A percentile compares a stretch with the other conserved stretches of the same genome.
phyloP scores from a whole-genome alignment of 306 rosid genomes.

The Inga leiocalycina region DNA sequence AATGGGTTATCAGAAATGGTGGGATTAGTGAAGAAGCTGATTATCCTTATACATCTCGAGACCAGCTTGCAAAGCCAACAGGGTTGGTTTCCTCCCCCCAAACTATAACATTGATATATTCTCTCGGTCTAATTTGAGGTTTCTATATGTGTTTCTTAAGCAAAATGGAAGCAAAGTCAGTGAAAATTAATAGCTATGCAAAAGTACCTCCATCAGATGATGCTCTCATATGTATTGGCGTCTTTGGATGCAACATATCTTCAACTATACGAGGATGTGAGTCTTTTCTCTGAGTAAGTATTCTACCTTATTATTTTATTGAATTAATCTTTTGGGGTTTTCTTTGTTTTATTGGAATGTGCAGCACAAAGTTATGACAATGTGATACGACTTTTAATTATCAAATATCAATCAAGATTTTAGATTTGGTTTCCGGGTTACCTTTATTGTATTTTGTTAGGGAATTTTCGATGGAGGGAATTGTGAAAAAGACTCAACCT shows the following conservation, averaged over 20 bases:
- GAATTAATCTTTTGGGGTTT: background rate
- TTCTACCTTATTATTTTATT: background rate
- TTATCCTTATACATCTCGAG: background rate
- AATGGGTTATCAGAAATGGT: background rate
- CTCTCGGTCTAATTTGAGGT: background rate
- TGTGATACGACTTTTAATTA: too few species aligned
- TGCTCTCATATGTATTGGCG: slow-evolving; percentile 38
- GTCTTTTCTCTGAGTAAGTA: background rate
- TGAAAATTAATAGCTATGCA: slow-evolving; percentile 42
- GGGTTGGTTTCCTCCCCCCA: background rate
- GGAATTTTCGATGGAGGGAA: slow-evolving; percentile 38
- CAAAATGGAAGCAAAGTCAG: slow-evolving; percentile 41
- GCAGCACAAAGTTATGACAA: too few species aligned
- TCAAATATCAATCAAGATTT: too few species aligned
- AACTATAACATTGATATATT: too few species aligned
- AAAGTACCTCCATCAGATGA: slow-evolving; percentile 41
- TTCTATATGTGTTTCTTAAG: background rate
- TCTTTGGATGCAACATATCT: slow-evolving; percentile 37
- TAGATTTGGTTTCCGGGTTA: too few species aligned
- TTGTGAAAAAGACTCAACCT: slow-evolving; percentile 25
- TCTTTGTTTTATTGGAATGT: too few species aligned
- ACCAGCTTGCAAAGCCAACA: background rate
- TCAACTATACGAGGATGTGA: slow-evolving; percentile 31
- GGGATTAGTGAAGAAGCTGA: background rate
- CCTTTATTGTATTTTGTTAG: background rate